Base-by-base conservation (phyloP, 345 rosid genomes). In the Eutrema japonicum region DNA sequence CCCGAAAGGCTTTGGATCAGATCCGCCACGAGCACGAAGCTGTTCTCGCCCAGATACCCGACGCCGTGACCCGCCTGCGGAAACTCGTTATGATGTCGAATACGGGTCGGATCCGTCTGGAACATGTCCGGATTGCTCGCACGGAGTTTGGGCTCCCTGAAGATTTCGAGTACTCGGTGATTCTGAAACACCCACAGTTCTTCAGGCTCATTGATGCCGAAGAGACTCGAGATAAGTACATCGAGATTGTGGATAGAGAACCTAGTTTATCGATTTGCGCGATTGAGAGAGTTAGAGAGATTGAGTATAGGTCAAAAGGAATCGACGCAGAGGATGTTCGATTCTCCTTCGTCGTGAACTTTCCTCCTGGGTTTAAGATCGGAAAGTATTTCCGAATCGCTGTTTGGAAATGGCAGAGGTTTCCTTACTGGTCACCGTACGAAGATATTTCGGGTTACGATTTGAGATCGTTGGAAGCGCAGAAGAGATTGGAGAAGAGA, bases 371-470 rank as follows among this genome's bases (percentile, higher is more conserved):
- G 5, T 95, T 95, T 83, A 92, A 92, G 88, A 86, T 92, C 5
- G 86, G 96, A 1, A 95, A 95, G 83, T 92, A 90, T 65, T 95
- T 86, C 49, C 77, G 90, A 54, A 89, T 92, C 48, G 99, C 98
- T 0, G 89, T 95, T 26, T 95, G 99, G 98, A 92, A 92, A 78
- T 92, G 98, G 99, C 99, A 90, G 70, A 79, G 99, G 59, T 56
- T 83, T 55, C 98, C 99, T 52, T 95, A 92, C 72, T 92, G 98
- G 98, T 95, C 97, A 0, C 98, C 99, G 0, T 92, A 92, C 49
- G 98, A 95, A 82, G 94, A 90, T 62, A 80, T 95, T 27, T 87
- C 88, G 0, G 90, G 93, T 4, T 94, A 94, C 78, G 96, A 91
- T 73, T 64, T 87, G 83, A 85, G 98, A 82, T 88, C 99, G 0